Conservation (phyloP, 2,329 filamentous ascomycete species). For the Talaromyces sp. region DNA sequence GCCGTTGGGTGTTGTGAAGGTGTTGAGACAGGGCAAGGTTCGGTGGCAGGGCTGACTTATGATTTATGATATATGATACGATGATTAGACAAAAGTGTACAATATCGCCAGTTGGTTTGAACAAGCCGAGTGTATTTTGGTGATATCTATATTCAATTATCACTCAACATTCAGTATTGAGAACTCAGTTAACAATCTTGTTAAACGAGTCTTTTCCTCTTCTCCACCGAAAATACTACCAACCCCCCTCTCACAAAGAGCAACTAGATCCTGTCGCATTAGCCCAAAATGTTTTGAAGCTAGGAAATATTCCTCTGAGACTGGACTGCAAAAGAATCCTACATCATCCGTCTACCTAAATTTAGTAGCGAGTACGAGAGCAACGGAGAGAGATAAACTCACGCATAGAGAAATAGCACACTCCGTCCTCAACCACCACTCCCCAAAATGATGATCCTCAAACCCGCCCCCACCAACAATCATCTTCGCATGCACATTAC, state of each 20-base stretch:
- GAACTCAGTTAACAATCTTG: conserved; percentile 25
- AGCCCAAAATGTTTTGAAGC: conserved; percentile 69
- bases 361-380: neutral
- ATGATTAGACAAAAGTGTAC: neutral
- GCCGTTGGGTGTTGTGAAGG: conserved; percentile 43
- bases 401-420: conserved; percentile 66
- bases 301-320: conserved; percentile 74
- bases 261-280: conserved; percentile 45
- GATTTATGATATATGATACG: neutral
- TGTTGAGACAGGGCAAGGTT: conserved; percentile 40
- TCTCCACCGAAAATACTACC: conserved; percentile 65
- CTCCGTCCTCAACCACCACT: conserved; percentile 59
- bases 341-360: conserved; percentile 72
- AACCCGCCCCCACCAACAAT: conserved; percentile 58
- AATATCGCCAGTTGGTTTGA: neutral
- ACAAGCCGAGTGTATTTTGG: neutral
- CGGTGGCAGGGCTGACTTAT: conserved; percentile 40
- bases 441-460: conserved; percentile 71
- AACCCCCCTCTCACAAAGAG: conserved; percentile 59
- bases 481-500: conserved; percentile 75
- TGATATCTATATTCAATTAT: neutral
- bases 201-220: conserved; percentile 50
- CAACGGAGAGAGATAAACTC: conserved; percentile 38
- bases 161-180: neutral
- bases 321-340: conserved; percentile 71